These are phyloP conservation scores for Metschnikowia matae DNA, from an alignment of 805 yeast genomes.

Conservation along the genomic window DNA sequence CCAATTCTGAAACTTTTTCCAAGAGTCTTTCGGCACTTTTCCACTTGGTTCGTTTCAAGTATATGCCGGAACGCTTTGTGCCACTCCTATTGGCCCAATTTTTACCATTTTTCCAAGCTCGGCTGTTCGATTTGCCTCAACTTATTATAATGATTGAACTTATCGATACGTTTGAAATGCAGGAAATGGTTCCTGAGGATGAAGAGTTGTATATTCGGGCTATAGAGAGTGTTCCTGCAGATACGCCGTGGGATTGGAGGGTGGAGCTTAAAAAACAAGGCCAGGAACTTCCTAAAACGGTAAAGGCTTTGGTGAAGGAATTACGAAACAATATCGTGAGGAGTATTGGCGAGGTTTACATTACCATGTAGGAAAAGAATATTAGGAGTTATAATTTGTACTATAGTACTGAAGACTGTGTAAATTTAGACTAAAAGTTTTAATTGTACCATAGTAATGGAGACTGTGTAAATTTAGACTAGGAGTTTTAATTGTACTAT, in stretches of 20 bases:
- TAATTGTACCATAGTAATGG: too few relatives aligned
- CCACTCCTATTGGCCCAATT: constrained; percentile 50
- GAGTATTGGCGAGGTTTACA: constrained; percentile 35
- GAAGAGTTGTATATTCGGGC: constrained; percentile 31
- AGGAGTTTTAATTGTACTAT: background rate
- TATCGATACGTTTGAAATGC: constrained; percentile 33
- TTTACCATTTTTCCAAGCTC: constrained; percentile 34
- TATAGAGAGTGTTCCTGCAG: constrained; percentile 19
- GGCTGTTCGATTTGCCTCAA: constrained; percentile 20
- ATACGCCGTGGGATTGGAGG: constrained; percentile 37
- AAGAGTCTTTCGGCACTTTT: constrained; percentile 43
- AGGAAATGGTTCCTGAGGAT: constrained; percentile 26
- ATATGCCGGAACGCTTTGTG: constrained; percentile 45
- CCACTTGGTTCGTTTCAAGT: constrained; percentile 42
- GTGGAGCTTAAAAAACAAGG: constrained; percentile 16
- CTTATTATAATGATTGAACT: constrained; percentile 28
- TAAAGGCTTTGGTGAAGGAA: constrained; percentile 22
- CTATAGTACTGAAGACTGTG: background rate
- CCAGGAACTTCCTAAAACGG: constrained; percentile 22
- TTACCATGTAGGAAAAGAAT: constrained; percentile 10
- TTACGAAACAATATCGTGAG: constrained; percentile 32
- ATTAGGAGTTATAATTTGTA: background rate
- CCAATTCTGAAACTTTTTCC: constrained; percentile 4
- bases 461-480: too few relatives aligned
- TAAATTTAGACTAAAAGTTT: background rate